Evolutionary conservation across 1,284 basidiomycete species (phyloP).

Genomic region (Boletus sp.): DNA sequence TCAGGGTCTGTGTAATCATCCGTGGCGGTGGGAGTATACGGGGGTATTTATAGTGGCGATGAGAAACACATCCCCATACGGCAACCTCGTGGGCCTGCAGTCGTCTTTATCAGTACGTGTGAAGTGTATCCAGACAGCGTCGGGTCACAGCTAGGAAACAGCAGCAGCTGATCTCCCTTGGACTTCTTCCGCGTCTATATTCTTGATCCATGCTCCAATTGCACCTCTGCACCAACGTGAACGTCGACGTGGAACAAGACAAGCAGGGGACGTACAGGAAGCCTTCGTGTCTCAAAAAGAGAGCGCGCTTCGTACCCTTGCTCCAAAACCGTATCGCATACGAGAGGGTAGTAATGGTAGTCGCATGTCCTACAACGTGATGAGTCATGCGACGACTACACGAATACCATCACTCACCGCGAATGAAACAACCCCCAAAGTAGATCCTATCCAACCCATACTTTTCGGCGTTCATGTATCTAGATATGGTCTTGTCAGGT

Average conservation of each 20-base stretch:
- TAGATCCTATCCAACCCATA: slow-evolving; percentile 97
- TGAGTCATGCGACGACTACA: slow-evolving; percentile 2
- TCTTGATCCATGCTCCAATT: slow-evolving; percentile 97
- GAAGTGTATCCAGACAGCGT: not conserved
- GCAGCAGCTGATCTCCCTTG: slow-evolving; percentile 16
- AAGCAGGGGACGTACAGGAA: slow-evolving; percentile 78
- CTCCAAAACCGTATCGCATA: slow-evolving; percentile 99
- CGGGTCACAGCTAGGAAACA: slow-evolving; percentile 9
- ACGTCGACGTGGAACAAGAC: slow-evolving; percentile 8
- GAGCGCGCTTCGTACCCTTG: slow-evolving; percentile 94
- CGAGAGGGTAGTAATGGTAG: slow-evolving; percentile 96
- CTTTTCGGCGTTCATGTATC: slow-evolving; percentile 99
- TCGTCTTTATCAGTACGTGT: slow-evolving; percentile 18
- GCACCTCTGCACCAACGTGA: slow-evolving; percentile 63
- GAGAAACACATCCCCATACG: slow-evolving; percentile 22
- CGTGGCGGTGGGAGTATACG: slow-evolving; percentile 25
- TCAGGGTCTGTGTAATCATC: slow-evolving; percentile 16
- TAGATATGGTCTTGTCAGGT: slow-evolving; percentile 41
- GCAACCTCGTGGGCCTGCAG: slow-evolving; percentile 26
- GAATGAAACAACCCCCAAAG: slow-evolving; percentile 99
- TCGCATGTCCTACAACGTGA: slow-evolving; percentile 77
- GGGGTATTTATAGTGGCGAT: slow-evolving; percentile 31
- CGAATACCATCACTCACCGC: slow-evolving; percentile 62
- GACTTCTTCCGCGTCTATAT: slow-evolving; percentile 61
- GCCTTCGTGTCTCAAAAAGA: slow-evolving; percentile 98